These are phyloP conservation scores for Globisporangium sylvaticum DNA, from an alignment of 352 stramenopile genomes.

Conservation along the genomic window DNA sequence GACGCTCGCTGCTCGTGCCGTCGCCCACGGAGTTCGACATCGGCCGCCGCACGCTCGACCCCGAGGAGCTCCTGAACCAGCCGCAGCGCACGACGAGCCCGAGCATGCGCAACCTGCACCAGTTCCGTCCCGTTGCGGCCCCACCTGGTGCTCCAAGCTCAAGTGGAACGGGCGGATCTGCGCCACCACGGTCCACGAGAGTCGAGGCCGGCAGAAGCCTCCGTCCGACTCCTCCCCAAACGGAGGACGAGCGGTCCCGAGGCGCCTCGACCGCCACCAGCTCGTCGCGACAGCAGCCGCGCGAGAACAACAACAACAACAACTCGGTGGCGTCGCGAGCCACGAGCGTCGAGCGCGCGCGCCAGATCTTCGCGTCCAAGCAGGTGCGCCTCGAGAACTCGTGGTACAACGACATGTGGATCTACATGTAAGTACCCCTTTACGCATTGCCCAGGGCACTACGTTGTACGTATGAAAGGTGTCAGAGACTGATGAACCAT, in stretches of 20 bases:
- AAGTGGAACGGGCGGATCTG: neutral
- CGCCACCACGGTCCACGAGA: neutral
- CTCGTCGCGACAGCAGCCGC: neutral
- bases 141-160: constrained; percentile 6
- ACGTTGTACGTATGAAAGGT: neutral
- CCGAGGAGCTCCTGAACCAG: constrained; percentile 15
- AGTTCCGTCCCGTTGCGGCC: constrained; percentile 26
- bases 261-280: constrained; percentile 20
- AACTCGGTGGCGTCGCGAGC: constrained; percentile 10
- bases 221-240: constrained; percentile 4
- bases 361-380: constrained; percentile 45
- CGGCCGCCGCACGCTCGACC: constrained; percentile 27
- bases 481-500: neutral
- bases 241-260: constrained; percentile 14
- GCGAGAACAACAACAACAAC: neutral
- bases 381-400: constrained; percentile 41
- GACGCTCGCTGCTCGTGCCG: constrained; percentile 27
- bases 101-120: constrained; percentile 31
- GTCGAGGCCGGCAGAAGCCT: constrained; percentile 11
- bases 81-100: constrained; percentile 18
- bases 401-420: constrained; percentile 42
- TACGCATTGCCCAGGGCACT: neutral
- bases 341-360: constrained; percentile 20
- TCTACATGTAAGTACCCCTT: constrained; percentile 48
- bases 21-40: constrained; percentile 14